Percentiles rank a stretch among this genome's conserved stretches.
Conservation (phyloP, 495 filamentous ascomycete species). For the Penicillium dipodomyicola region DNA sequence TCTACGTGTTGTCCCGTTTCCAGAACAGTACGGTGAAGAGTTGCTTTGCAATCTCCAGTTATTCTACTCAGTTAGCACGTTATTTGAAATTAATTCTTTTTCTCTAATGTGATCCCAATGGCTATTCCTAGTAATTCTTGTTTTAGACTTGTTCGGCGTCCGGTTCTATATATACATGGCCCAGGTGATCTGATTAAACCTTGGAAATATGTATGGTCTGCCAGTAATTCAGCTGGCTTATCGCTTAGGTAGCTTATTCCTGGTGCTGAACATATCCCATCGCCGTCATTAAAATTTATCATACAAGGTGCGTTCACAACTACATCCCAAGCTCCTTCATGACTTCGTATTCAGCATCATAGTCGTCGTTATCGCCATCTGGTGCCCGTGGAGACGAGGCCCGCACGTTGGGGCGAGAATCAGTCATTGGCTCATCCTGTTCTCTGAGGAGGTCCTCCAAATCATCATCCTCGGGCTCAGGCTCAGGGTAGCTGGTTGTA, state of each 20-base stretch:
- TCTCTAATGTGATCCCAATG: not conserved
- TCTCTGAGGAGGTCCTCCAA: conserved; percentile 40
- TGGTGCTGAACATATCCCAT: not conserved
- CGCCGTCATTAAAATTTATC: conserved; percentile 7
- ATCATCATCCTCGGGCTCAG: conserved; percentile 38
- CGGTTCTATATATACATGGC: not conserved
- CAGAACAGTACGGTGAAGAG: not conserved
- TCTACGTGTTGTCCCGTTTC: not conserved
- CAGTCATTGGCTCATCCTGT: conserved; percentile 23
- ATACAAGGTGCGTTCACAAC: not conserved
- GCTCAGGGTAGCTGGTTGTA: conserved; percentile 17
- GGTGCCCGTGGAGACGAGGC: not conserved
- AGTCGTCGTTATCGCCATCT: conserved; percentile 15
- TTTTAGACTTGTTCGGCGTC: not conserved
- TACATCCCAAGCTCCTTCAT: conserved; percentile 35
- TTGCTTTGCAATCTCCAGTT: not conserved
- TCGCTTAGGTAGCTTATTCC: not conserved
- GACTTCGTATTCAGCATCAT: conserved; percentile 35
- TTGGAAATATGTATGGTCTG: not conserved
- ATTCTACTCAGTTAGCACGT: not conserved
- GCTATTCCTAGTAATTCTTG: not conserved
- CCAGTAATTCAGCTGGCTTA: not conserved
- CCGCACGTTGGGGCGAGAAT: not conserved
- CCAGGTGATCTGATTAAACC: not conserved
- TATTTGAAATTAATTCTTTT: not conserved